Evolutionary conservation across 192 early-diverging fungal genomes (phyloP).

Genomic region (Podila clonocystis): DNA sequence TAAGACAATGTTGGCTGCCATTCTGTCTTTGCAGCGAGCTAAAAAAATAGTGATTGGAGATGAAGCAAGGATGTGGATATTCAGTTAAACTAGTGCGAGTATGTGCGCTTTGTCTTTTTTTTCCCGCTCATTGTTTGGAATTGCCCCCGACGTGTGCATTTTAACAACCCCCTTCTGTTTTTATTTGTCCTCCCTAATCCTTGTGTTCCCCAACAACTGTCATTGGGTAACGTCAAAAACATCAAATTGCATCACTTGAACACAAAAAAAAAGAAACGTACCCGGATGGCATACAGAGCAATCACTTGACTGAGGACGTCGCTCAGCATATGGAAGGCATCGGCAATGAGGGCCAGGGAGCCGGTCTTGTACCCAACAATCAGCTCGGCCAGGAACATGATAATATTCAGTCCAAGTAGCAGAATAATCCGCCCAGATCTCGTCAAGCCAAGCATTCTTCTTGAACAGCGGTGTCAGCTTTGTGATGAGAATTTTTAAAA

Average conservation of each 20-base stretch:
- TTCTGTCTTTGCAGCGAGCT: conserved; percentile 71
- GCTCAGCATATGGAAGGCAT: conserved; percentile 94
- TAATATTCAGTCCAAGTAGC: conserved; percentile 67
- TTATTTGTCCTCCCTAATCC: no score
- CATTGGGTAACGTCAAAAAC: no score
- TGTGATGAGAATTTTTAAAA: no score
- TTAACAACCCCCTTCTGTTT: no score
- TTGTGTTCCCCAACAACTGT: no score
- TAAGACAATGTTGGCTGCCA: conserved; percentile 77
- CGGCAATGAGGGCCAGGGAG: conserved; percentile 88
- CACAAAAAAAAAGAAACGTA: conserved; percentile 47
- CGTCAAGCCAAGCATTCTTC: conserved; percentile 46
- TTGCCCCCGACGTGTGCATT: no score
- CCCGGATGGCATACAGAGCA: conserved; percentile 81
- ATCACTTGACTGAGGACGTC: conserved; percentile 82
- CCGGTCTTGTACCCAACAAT: conserved; percentile 78
- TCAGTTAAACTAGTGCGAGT: no score
- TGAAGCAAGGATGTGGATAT: neutral
- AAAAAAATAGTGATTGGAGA: neutral
- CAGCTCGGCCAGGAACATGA: conserved; percentile 85
- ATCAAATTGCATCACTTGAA: neutral
- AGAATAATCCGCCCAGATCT: conserved; percentile 66
- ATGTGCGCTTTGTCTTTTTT: no score
- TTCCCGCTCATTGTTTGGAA: no score
- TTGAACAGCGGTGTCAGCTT: neutral